These are phyloP conservation scores for Suillus brevipes DNA, from an alignment of 768 basidiomycete species.

Conservation along the genomic window DNA sequence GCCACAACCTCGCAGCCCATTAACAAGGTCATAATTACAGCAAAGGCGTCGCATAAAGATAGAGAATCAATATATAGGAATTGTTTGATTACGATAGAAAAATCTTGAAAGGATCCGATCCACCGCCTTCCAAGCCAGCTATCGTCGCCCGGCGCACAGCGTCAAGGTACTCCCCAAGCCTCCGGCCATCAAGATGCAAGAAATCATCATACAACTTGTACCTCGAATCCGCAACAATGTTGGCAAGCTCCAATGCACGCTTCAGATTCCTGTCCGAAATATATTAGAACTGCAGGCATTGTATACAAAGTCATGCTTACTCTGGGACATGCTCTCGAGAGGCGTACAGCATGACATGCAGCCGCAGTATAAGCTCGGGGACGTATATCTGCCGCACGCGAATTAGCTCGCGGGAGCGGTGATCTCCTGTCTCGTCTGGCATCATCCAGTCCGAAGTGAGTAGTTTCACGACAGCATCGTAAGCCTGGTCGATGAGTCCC, in stretches of 20 bases:
- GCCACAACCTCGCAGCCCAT: not conserved
- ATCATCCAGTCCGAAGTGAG: conserved; percentile 80
- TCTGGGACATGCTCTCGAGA: conserved; percentile 65
- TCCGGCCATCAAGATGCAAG: conserved; percentile 53
- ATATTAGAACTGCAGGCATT: not conserved
- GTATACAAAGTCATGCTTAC: conserved; percentile 44
- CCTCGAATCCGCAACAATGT: conserved; percentile 84
- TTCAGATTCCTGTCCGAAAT: conserved; percentile 62
- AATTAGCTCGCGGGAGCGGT: conserved; percentile 63
- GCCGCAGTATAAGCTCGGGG: conserved; percentile 84
- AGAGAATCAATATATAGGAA: not conserved
- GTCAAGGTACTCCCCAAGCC: conserved; percentile 71
- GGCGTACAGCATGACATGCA: conserved; percentile 70
- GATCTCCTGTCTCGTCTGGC: conserved; percentile 51
- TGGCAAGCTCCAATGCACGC: conserved; percentile 73
- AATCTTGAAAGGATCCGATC: conserved; percentile 73
- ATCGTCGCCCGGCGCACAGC: conserved; percentile 73
- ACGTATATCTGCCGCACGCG: conserved; percentile 88
- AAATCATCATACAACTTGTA: conserved; percentile 88
- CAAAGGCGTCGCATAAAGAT: not conserved
- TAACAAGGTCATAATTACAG: not conserved
- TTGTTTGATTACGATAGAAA: conserved; percentile 22
- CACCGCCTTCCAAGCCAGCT: conserved; percentile 69
- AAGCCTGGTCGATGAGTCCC: conserved; percentile 59
- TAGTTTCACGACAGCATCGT: conserved; percentile 66